Base-by-base conservation (phyloP, 306 rosid genomes). In the Acacia acuminata region DNA sequence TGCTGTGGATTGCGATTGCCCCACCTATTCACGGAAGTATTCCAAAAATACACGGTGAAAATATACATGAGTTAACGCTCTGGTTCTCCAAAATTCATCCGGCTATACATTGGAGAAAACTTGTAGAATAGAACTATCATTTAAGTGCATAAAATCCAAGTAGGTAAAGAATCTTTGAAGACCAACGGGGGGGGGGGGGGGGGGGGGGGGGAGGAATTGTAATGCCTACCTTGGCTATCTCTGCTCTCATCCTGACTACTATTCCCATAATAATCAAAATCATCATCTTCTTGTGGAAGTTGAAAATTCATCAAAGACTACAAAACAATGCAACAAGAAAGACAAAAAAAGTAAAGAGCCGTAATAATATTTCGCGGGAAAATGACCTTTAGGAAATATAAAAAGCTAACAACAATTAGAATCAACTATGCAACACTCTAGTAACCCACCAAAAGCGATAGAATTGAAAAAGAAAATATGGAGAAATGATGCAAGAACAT, bases 191-290 rank as follows among this genome's bases (percentile, higher is more conserved):
- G 47, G 75, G 19, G 7, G 1, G 19, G 16, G 1, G 64, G 51
- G 27, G 64, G 79, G 42, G 47, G 75, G 19, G 7, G 1, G 19
- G 16, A 1, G 64, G 51, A 77, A 38, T 34, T 60, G 19, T 51
- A 70, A 63, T 75, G 86, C 86, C 86, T 85, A 92, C 99, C 96
- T 92, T 89, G 97, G 85, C 89, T 94, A 82, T 87, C 94, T 89
- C 97, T 92, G 93, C 99, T 96, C 92, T 94, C 99, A 85, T 94
- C 99, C 94, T 94, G 98, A 89, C 98, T 96, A 87, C 98, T 96
- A 88, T 94, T 92, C 45, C 89, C 99, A 84, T 92, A 92, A 83
- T 96, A 94, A 88, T 94, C 94, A 83, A 92, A 94, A 78, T 85
- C 98, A 90, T 92, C 97, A 87, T 90, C 97, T 60, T 91, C 90